Evolutionary conservation across 2,329 filamentous ascomycete species (phyloP).

Genomic region (Harringtonia lauricola): DNA sequence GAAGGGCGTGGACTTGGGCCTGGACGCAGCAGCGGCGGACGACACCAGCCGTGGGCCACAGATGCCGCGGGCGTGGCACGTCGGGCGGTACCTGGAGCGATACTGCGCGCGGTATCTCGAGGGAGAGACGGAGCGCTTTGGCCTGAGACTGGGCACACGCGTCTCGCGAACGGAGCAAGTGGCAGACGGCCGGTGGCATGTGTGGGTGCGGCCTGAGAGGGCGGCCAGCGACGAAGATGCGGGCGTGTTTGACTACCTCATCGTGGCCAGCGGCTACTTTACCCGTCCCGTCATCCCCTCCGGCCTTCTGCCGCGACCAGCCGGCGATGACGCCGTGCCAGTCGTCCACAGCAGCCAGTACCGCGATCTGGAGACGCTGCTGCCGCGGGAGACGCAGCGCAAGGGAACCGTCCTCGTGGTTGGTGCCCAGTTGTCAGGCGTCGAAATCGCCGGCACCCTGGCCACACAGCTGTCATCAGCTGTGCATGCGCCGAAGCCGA

Average conservation of each 20-base stretch:
- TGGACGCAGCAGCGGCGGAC: too few relatives aligned
- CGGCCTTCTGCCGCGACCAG: constrained; percentile 5
- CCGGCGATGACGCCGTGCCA: constrained; percentile 23
- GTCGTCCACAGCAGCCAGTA: constrained; percentile 61
- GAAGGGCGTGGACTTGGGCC: constrained; percentile 37
- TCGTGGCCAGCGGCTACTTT: constrained; percentile 71
- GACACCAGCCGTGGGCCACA: constrained; percentile 30
- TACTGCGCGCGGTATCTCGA: constrained; percentile 50
- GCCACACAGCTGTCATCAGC: constrained; percentile 60
- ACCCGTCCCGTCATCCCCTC: constrained; percentile 45
- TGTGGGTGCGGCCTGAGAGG: constrained; percentile 14
- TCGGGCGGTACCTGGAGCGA: constrained; percentile 58
- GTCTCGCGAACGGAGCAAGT: constrained; percentile 29
- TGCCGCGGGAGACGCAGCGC: constrained; percentile 19
- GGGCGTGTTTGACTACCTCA: constrained; percentile 53
- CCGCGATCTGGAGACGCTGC: constrained; percentile 38
- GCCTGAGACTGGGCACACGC: constrained; percentile 37
- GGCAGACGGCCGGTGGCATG: constrained; percentile 24
- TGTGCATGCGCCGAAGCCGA: constrained; percentile 36
- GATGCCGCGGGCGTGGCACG: constrained; percentile 67
- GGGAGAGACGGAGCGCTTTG: constrained; percentile 19
- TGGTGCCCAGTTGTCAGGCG: constrained; percentile 73
- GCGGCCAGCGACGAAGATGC: constrained; percentile 28
- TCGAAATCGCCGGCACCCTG: constrained; percentile 64
- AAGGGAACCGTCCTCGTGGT: constrained; percentile 56